phyloP scores from a whole-genome alignment of 768 basidiomycete genomes.

The Pleurotus pulmonarius region DNA sequence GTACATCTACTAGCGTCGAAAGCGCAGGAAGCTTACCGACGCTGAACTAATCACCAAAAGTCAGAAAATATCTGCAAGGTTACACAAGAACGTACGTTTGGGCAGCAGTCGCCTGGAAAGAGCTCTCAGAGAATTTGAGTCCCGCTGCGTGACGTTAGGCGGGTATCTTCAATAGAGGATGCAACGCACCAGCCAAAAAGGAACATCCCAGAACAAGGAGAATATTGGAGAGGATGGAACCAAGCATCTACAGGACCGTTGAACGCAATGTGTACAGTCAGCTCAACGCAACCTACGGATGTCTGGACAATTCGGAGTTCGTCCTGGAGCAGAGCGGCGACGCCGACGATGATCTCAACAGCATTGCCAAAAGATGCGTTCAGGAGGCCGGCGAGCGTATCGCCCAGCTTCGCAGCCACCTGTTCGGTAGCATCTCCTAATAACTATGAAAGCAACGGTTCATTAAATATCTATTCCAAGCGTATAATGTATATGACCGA shows the following conservation, averaged over 20 bases:
- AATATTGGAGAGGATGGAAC: slow-evolving; percentile 87
- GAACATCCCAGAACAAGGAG: slow-evolving; percentile 89
- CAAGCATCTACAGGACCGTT: slow-evolving; percentile 64
- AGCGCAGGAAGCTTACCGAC: neutral
- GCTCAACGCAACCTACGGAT: slow-evolving; percentile 47
- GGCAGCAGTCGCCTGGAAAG: slow-evolving; percentile 81
- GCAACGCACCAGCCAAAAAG: slow-evolving; percentile 68
- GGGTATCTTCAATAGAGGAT: neutral
- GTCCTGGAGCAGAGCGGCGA: slow-evolving; percentile 78
- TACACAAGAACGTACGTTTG: slow-evolving; percentile 59
- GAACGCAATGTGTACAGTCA: neutral
- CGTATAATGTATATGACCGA: slow-evolving; percentile 16
- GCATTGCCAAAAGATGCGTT: slow-evolving; percentile 86
- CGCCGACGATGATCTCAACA: slow-evolving; percentile 86
- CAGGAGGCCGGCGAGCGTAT: slow-evolving; percentile 82
- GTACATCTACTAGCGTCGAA: neutral
- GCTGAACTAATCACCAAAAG: slow-evolving; percentile 1
- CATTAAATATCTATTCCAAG: slow-evolving; percentile 1
- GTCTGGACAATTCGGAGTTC: slow-evolving; percentile 90
- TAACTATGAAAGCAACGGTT: slow-evolving; percentile 35
- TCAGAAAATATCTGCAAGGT: neutral
- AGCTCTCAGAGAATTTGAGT: slow-evolving; percentile 56
- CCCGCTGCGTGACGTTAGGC: slow-evolving; percentile 44
- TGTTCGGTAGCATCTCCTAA: slow-evolving; percentile 83
- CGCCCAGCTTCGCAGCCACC: slow-evolving; percentile 71